Base-by-base conservation (phyloP, 164 flowering plant genomes). In the Paratinospora sagittata region DNA sequence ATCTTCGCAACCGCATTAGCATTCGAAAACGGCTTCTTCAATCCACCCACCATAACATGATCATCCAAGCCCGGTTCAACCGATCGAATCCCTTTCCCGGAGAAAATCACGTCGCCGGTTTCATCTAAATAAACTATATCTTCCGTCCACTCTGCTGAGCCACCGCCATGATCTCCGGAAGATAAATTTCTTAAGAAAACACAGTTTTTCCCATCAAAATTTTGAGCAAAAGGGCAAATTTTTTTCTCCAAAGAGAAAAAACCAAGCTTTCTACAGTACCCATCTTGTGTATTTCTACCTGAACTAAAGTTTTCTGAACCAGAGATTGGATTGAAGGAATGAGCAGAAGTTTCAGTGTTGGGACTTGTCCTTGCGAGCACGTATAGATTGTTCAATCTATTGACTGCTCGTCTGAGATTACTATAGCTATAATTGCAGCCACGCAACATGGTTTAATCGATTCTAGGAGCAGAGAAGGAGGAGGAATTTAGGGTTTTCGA, bases 41-140 rank as follows among this genome's bases (percentile, higher is more conserved):
- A 19, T 8, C 82, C 93, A 60, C 98, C 98, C 21, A 87, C 82
- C 93, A 95, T 84, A 6, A 95, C 90, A 83, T 95, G 97, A 34
- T 87, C 98, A 78, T 95, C 98, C 0, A 83, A 17, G 43, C 93
- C 93, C 0, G 96, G 97, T 71, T 90, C 92, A 17, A 92, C 97
- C 0, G 96, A 84, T 47, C 97, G 73, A 33, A 89, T 70, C 2
- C 97, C 97, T 70, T 89, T 95, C 6, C 93, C 97, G 0, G 82
- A 77, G 78, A 69, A 87, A 72, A 92, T 86, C 24, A 90, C 87
- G 67, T 78, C 73, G 0, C 97, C 97, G 0, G 91, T 79, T 72
- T 95, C 96, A 81, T 95, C 98, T 39, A 95, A 77, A 74, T 95
- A 95, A 74, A 84, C 89, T 11, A 95, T 80, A 4, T 95, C 97